Base-by-base conservation (phyloP, 192 early-diverging fungal species). In the Coemansia sp. region DNA sequence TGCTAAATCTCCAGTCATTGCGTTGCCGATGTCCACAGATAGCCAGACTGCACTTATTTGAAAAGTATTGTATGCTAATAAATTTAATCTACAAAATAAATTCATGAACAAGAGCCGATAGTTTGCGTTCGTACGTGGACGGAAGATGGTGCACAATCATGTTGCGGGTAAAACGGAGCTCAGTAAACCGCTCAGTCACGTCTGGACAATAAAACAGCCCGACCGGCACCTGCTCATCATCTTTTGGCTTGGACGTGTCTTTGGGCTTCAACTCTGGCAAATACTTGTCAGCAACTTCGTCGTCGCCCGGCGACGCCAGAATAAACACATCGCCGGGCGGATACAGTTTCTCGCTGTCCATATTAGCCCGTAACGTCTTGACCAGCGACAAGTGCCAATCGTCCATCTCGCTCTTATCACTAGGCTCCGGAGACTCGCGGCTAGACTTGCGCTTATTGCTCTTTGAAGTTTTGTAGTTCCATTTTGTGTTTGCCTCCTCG, bases 301-400 rank as follows among this genome's bases (percentile, higher is more conserved):
- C 72, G 19, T 78, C 68, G 20, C 73, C 75, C 6, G 76, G 69
- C 3, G 65, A 50, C 59, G 65, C 55, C 81, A 87, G 50, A 58
- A 88, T 26, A 81, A 78, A 94, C 16, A 93, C 86, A 7, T 85
- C 87, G 1, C 87, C 88, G 0, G 90, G 88, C 19, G 92, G 92
- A 62, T 90, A 94, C 14, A 94, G 80, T 59, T 94, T 94, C 47
- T 93, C 93, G 20, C 88, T 86, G 48, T 82, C 71, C 93, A 94
- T 94, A 50, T 87, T 89, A 1, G 93, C 90, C 2, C 90, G 71
- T 74, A 94, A 79, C 0, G 91, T 92, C 63, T 92, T 91, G 61
- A 91, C 83, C 43, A 92, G 69, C 8, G 89, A 88, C 89, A 90
- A 90, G 57, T 89, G 88, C 90, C 91, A 94, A 62, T 92, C 85